phyloP scores from a whole-genome alignment of 2,329 filamentous ascomycete genomes.

The Huntiella moniliformis region DNA sequence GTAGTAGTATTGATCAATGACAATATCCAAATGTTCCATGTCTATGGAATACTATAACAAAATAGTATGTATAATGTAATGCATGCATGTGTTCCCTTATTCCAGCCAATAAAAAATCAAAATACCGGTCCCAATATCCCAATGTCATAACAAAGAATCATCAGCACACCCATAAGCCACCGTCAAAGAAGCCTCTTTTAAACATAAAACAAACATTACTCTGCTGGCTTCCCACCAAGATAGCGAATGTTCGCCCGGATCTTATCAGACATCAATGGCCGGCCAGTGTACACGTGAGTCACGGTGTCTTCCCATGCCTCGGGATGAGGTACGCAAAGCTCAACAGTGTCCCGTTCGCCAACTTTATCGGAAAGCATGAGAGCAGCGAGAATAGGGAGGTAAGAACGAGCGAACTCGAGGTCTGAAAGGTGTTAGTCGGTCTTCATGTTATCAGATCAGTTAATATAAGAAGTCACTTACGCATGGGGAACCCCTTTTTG shows the following conservation, averaged over 20 bases:
- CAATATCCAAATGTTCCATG: no score
- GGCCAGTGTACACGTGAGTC: constrained; percentile 35
- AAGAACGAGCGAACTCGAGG: constrained; percentile 27
- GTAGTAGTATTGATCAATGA: no score
- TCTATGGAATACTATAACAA: no score
- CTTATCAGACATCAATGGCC: constrained; percentile 25
- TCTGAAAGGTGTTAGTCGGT: constrained; percentile 19
- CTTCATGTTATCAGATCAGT: constrained; percentile 5
- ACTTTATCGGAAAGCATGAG: constrained; percentile 36
- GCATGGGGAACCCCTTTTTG: constrained; percentile 24
- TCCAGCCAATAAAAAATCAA: no score
- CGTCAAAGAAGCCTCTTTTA: no score
- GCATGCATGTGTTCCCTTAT: no score
- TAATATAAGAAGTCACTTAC: constrained; percentile 21
- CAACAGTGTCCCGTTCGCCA: constrained; percentile 31
- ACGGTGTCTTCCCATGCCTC: constrained; percentile 36
- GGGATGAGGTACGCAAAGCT: constrained; percentile 38
- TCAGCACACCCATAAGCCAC: no score
- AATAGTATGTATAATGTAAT: no score
- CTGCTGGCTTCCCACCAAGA: constrained; percentile 27
- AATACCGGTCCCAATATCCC: no score
- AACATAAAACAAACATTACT: no score
- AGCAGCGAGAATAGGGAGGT: constrained; percentile 34
- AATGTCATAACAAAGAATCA: no score
- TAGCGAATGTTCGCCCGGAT: constrained; percentile 35